Conservation (phyloP, 2,329 filamentous ascomycete species). For the Tolypocladium capitatum region DNA sequence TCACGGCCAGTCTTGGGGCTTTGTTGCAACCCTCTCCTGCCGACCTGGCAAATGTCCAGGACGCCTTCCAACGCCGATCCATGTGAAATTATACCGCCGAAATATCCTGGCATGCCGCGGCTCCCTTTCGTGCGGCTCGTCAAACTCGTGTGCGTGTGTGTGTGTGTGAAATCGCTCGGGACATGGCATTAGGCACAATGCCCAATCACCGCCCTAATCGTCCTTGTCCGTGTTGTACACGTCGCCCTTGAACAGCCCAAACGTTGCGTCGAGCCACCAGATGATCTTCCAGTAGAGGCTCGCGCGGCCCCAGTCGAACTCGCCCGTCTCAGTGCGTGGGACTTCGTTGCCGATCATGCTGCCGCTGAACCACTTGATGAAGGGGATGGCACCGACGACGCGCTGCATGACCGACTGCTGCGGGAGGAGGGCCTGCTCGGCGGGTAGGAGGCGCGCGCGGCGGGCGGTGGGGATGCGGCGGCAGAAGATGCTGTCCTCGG, state of each 20-base stretch:
- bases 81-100: background rate
- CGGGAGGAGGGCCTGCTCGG: constrained; percentile 57
- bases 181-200: background rate
- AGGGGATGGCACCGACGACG: constrained; percentile 50
- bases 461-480: constrained; percentile 54
- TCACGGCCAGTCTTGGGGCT: background rate
- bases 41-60: background rate
- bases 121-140: background rate
- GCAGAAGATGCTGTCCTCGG: constrained; percentile 34
- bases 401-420: constrained; percentile 53
- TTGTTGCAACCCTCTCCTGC: background rate
- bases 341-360: constrained; percentile 65
- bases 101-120: background rate
- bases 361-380: constrained; percentile 59
- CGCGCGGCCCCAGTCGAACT: constrained; percentile 61
- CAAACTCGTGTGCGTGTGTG: background rate
- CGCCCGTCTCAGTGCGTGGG: constrained; percentile 57
- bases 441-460: constrained; percentile 50
- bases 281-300: constrained; percentile 57
- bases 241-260: constrained; percentile 45
- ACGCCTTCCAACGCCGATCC: background rate
- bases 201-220: constrained; percentile 22
- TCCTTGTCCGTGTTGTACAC: constrained; percentile 45
- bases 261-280: constrained; percentile 47
- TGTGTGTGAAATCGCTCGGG: background rate